Conservation (phyloP, 1,284 basidiomycete genomes). For the Sanguinoderma infundibulare region DNA sequence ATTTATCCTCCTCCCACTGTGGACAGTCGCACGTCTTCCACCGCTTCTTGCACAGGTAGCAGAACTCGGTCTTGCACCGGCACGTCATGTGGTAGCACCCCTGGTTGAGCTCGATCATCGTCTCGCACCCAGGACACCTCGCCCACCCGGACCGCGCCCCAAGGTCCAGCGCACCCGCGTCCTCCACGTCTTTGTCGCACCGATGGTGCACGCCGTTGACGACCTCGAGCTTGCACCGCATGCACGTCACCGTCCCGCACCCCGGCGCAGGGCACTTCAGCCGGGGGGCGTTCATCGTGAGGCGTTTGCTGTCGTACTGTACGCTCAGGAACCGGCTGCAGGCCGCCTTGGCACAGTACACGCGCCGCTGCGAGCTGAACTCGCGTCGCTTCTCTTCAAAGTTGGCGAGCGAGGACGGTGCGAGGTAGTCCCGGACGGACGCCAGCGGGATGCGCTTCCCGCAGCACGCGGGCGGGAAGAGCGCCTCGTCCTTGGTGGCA, state of each 20-base stretch:
- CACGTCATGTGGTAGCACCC: slow-evolving; percentile 46
- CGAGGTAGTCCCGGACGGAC: slow-evolving; percentile 32
- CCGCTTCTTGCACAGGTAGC: slow-evolving; percentile 49
- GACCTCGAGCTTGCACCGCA: slow-evolving; percentile 28
- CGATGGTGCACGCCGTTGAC: slow-evolving; percentile 13
- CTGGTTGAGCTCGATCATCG: slow-evolving; percentile 38
- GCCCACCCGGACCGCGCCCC: slow-evolving; percentile 43
- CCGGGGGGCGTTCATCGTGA: slow-evolving; percentile 1
- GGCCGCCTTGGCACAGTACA: slow-evolving; percentile 41
- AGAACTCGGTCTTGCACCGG: slow-evolving; percentile 39
- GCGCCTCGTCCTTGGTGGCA: slow-evolving; percentile 38
- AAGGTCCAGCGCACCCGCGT: slow-evolving; percentile 37
- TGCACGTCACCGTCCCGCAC: slow-evolving; percentile 32
- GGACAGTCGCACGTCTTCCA: slow-evolving; percentile 58
- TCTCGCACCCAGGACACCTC: slow-evolving; percentile 47
- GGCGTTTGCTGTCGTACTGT: slow-evolving; percentile 14
- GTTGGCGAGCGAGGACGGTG: slow-evolving; percentile 18
- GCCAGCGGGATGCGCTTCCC: slow-evolving; percentile 34
- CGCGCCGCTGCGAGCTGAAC: slow-evolving; percentile 35
- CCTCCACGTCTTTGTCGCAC: slow-evolving; percentile 24
- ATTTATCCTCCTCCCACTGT: slow-evolving; percentile 53
- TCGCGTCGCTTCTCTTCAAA: slow-evolving; percentile 36
- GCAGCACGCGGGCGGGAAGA: slow-evolving; percentile 48
- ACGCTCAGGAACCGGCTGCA: slow-evolving; percentile 43
- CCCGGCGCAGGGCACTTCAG: slow-evolving; percentile 19